phyloP scores from a whole-genome alignment of 1,284 basidiomycete species.

The Cryptococcus deneoformans region DNA sequence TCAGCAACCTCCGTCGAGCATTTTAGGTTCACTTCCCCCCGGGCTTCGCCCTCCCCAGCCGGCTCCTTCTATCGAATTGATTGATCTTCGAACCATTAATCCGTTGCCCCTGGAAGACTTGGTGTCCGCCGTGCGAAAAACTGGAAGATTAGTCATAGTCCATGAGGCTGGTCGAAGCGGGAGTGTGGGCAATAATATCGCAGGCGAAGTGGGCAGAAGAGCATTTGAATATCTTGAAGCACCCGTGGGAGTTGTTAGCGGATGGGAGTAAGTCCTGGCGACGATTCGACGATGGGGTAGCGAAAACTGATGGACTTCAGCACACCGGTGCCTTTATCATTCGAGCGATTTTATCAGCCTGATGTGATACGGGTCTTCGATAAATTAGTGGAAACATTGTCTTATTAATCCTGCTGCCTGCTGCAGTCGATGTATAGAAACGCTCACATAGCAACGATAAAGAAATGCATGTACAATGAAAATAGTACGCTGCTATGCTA shows the following conservation, averaged over 20 bases:
- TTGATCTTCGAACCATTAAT: constrained; percentile 84
- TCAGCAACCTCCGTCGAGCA: constrained; percentile 58
- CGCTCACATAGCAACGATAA: too few species aligned
- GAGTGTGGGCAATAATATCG: constrained; percentile 82
- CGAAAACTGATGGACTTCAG: constrained; percentile 49
- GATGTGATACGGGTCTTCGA: constrained; percentile 80
- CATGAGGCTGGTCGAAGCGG: constrained; percentile 84
- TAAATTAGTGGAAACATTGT: constrained; percentile 75
- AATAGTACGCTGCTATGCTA: too few species aligned
- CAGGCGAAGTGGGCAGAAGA: constrained; percentile 77
- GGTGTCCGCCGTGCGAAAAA: constrained; percentile 74
- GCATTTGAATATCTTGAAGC: constrained; percentile 85
- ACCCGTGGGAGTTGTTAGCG: constrained; percentile 78
- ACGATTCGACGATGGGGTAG: neutral
- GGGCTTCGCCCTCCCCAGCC: constrained; percentile 64
- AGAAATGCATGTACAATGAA: too few species aligned
- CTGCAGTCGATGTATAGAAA: too few species aligned
- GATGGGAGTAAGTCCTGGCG: constrained; percentile 76
- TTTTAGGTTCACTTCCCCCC: constrained; percentile 67
- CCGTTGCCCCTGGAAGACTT: constrained; percentile 84
- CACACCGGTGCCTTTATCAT: constrained; percentile 74
- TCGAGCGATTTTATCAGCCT: constrained; percentile 87
- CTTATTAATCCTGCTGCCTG: constrained; percentile 55
- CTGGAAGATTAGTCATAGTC: constrained; percentile 80
- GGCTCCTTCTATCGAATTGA: constrained; percentile 65